These are phyloP conservation scores for Euptelea pleiosperma DNA, from an alignment of 164 flowering plant genomes.

Conservation along the genomic window DNA sequence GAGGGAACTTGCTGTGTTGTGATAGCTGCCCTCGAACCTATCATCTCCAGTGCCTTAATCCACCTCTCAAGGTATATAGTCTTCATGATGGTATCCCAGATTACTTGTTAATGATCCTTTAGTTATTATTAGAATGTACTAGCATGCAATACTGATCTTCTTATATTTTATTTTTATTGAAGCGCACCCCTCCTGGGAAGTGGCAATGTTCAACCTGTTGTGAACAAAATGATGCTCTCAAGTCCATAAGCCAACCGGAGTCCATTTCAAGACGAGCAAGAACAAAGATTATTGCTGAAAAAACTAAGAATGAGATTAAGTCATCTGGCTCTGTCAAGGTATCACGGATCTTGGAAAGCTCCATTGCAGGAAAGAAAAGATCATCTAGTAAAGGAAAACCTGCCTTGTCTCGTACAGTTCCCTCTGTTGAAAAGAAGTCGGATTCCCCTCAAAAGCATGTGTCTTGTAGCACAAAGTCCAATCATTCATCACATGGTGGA, in stretches of 20 bases:
- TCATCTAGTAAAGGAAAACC: constrained; percentile 55
- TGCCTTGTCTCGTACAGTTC: constrained; percentile 21
- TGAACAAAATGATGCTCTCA: constrained; percentile 38
- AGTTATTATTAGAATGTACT: background rate
- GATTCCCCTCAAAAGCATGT: constrained; percentile 31
- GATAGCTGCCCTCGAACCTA: constrained; percentile 91
- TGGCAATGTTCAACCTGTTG: constrained; percentile 87
- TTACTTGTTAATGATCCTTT: background rate
- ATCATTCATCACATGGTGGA: constrained; percentile 32
- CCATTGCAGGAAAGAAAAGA: constrained; percentile 44
- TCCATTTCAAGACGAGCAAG: constrained; percentile 59
- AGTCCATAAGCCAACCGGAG: constrained; percentile 38
- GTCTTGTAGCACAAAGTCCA: constrained; percentile 28
- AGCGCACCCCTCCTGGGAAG: constrained; percentile 84
- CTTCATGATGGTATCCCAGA: background rate
- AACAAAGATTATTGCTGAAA: constrained; percentile 40
- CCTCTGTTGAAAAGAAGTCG: constrained; percentile 31
- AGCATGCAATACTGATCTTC: background rate
- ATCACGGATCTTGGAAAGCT: constrained; percentile 36
- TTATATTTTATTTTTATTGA: constrained; percentile 17
- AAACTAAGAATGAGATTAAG: constrained; percentile 36
- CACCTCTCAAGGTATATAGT: constrained; percentile 84
- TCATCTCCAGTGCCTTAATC: constrained; percentile 94
- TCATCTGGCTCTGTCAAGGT: constrained; percentile 39
- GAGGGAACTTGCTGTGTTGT: constrained; percentile 95